A percentile compares a stretch with the other conserved stretches of the same genome.
These are phyloP conservation scores for Tuber umbilicatum DNA, from an alignment of 495 filamentous ascomycete species.

Conservation along the genomic window DNA sequence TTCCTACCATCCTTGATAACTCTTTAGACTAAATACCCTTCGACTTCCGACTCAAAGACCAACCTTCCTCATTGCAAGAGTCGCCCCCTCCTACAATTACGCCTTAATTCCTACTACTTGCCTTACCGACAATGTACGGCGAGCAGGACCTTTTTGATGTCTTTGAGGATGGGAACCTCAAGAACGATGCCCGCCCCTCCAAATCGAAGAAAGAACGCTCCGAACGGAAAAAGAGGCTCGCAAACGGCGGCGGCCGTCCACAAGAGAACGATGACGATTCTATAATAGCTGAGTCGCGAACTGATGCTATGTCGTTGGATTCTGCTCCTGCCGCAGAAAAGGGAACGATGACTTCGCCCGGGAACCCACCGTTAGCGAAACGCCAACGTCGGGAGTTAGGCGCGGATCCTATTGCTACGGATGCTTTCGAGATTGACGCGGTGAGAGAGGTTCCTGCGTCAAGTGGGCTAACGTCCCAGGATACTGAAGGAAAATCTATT, in stretches of 20 bases:
- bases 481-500: constrained; percentile 53
- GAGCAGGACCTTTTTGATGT: constrained; percentile 74
- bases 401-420: constrained; percentile 75
- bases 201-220: constrained; percentile 47
- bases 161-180: constrained; percentile 62
- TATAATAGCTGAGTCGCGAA: constrained; percentile 34
- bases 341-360: constrained; percentile 21
- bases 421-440: constrained; percentile 93
- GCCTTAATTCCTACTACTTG: not conserved
- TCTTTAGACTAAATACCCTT: not conserved
- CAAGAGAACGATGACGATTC: constrained; percentile 52
- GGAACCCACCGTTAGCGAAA: constrained; percentile 49
- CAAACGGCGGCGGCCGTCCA: constrained; percentile 54
- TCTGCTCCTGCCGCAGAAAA: constrained; percentile 39
- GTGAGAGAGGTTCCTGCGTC: constrained; percentile 78
- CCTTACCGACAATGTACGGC: constrained; percentile 32
- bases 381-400: constrained; percentile 59
- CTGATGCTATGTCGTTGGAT: constrained; percentile 52
- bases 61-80: not conserved
- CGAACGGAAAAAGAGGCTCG: constrained; percentile 73
- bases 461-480: constrained; percentile 62
- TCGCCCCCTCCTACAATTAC: not conserved
- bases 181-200: constrained; percentile 43
- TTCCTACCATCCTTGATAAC: not conserved
- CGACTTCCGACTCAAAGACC: not conserved